Evolutionary conservation across 768 basidiomycete species (phyloP).

Genomic region (Leccinum broughii): DNA sequence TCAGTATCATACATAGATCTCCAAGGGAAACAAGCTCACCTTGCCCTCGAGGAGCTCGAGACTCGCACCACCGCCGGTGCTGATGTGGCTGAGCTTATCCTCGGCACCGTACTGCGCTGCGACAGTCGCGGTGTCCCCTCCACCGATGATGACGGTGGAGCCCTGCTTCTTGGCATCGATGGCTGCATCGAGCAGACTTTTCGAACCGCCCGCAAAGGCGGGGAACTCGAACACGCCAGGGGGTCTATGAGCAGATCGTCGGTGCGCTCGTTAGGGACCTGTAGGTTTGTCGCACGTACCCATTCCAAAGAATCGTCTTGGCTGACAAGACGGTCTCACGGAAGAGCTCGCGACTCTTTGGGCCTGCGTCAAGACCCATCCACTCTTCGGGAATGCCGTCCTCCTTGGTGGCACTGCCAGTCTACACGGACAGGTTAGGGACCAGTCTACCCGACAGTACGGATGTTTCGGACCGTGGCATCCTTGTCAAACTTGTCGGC

Average conservation of each 20-base stretch:
- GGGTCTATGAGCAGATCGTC: constrained; percentile 54
- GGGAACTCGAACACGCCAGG: constrained; percentile 98
- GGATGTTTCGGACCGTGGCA: constrained; percentile 57
- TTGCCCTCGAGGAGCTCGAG: constrained; percentile 98
- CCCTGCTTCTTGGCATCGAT: constrained; percentile 86
- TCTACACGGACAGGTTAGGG: constrained; percentile 41
- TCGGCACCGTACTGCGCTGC: constrained; percentile 86
- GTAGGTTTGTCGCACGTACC: constrained; percentile 46
- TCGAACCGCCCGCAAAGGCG: constrained; percentile 84
- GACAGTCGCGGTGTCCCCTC: constrained; percentile 95
- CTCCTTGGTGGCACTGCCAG: constrained; percentile 70
- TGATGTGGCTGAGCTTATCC: constrained; percentile 91
- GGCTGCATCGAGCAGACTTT: constrained; percentile 78
- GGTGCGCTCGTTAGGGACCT: neutral
- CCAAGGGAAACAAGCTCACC: constrained; percentile 44
- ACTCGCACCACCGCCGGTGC: constrained; percentile 92
- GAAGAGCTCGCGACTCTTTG: constrained; percentile 80
- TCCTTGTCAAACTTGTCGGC: constrained; percentile 96
- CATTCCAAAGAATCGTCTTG: constrained; percentile 98
- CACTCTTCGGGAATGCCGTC: constrained; percentile 90
- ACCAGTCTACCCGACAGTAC: neutral
- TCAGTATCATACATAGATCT: constrained; percentile 15
- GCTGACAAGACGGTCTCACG: constrained; percentile 76
- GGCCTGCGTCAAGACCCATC: constrained; percentile 95
- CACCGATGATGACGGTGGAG: constrained; percentile 92